phyloP scores from a whole-genome alignment of 139 green algal species.

The Chlorella ohadii region DNA sequence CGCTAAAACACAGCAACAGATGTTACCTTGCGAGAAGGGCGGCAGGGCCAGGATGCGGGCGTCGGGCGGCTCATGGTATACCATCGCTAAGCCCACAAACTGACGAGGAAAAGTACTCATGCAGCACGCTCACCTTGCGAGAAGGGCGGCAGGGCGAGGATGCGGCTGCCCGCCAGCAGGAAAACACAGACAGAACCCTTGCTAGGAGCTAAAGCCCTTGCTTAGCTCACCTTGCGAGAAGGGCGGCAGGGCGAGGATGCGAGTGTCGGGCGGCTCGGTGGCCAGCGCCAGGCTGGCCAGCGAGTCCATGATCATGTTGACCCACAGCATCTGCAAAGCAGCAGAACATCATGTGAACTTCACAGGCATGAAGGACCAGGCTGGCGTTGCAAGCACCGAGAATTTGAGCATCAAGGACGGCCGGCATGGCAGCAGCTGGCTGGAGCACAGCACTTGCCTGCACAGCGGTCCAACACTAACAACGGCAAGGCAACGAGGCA shows the following conservation, averaged over 20 bases:
- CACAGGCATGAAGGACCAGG: no score
- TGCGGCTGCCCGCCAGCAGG: no score
- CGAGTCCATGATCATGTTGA: constrained; percentile 95
- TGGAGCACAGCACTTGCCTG: not conserved
- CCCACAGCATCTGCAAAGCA: constrained; percentile 78
- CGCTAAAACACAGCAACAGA: no score
- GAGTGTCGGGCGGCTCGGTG: constrained; percentile 77
- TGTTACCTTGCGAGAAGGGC: constrained; percentile 48
- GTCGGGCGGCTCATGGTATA: constrained; percentile 80
- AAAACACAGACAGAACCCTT: no score
- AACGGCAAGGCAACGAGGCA: no score
- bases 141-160: constrained; percentile 76
- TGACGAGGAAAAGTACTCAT: no score
- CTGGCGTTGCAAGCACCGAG: no score
- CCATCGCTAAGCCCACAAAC: no score
- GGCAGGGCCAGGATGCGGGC: constrained; percentile 67
- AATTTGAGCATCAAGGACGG: no score
- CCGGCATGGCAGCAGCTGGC: not conserved
- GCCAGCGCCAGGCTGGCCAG: constrained; percentile 84
- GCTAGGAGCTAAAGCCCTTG: no score
- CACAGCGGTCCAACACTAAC: no score
- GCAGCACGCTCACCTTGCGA: constrained; percentile 50
- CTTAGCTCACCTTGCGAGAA: constrained; percentile 50
- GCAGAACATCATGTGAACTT: not conserved
- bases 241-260: constrained; percentile 72